These are phyloP conservation scores for Wickerhamiella infanticola DNA, from an alignment of 1,139 yeast genomes.

Conservation along the genomic window DNA sequence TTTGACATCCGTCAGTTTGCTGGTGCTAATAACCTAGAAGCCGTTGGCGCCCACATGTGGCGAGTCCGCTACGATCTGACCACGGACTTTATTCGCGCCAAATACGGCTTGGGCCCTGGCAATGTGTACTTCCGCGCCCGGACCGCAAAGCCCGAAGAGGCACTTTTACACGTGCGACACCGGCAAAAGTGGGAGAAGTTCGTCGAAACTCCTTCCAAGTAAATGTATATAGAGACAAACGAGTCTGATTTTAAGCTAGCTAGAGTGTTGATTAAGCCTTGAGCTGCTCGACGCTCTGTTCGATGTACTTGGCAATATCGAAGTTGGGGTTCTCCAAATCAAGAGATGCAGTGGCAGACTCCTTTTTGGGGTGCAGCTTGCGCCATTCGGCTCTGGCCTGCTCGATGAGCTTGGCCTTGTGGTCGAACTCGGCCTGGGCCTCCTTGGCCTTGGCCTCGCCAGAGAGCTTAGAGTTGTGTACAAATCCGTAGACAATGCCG, in stretches of 20 bases:
- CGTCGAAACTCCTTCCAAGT: not conserved
- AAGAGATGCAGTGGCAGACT: conserved; percentile 20
- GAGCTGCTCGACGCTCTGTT: conserved; percentile 19
- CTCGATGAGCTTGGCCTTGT: conserved; percentile 60
- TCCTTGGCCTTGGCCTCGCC: conserved; percentile 42
- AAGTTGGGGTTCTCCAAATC: conserved; percentile 85
- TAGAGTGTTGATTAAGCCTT: conserved; percentile 1
- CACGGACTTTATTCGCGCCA: conserved; percentile 47
- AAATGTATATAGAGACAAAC: too few species aligned
- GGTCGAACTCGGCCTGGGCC: conserved; percentile 43
- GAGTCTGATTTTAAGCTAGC: too few species aligned
- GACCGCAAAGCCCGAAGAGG: conserved; percentile 14
- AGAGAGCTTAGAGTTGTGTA: conserved; percentile 62
- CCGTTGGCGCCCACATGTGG: conserved; percentile 91
- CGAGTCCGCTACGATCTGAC: conserved; percentile 73
- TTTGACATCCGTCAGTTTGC: conserved; percentile 67
- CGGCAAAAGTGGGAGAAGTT: conserved; percentile 13
- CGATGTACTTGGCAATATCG: conserved; percentile 44
- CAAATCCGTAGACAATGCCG: conserved; percentile 81
- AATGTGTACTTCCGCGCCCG: conserved; percentile 35
- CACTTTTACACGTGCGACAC: conserved; percentile 15
- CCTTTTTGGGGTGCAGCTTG: conserved; percentile 40
- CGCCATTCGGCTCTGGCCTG: conserved; percentile 85
- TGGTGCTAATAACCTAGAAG: conserved; percentile 35
- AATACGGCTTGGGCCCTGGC: conserved; percentile 61